A percentile compares a stretch with the other conserved stretches of the same genome.
Evolutionary conservation across 2,329 filamentous ascomycete species (phyloP).

Genomic region (Diaporthe longicolla): DNA sequence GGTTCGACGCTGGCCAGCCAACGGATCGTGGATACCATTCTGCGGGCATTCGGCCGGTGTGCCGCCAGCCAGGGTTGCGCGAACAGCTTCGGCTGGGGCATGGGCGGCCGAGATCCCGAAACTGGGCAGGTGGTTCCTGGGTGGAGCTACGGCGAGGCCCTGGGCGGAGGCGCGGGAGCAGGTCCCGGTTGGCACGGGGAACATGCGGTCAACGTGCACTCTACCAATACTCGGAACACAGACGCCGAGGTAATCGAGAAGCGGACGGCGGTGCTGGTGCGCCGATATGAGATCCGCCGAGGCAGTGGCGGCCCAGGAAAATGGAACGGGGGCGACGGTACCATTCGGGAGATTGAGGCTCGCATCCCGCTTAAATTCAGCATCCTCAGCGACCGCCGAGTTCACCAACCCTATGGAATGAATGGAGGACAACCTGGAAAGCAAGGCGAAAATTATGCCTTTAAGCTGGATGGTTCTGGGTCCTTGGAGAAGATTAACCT

Average conservation of each 20-base stretch:
- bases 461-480: slow-evolving; percentile 47
- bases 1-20: slow-evolving; percentile 72
- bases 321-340: slow-evolving; percentile 76
- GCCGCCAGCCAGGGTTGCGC: slow-evolving; percentile 51
- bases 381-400: slow-evolving; percentile 78
- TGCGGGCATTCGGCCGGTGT: slow-evolving; percentile 49
- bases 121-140: slow-evolving; percentile 48
- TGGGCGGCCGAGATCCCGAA: slow-evolving; percentile 48
- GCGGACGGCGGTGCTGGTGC: slow-evolving; percentile 52
- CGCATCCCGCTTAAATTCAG: slow-evolving; percentile 77
- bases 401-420: slow-evolving; percentile 80
- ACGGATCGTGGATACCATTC: slow-evolving; percentile 50
- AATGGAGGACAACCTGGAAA: slow-evolving; percentile 66
- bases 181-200: slow-evolving; percentile 50
- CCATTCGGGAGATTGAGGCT: slow-evolving; percentile 80
- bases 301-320: slow-evolving; percentile 45
- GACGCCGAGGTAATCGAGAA: slow-evolving; percentile 55
- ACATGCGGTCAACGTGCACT: slow-evolving; percentile 52
- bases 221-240: slow-evolving; percentile 57
- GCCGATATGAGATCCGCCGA: slow-evolving; percentile 50
- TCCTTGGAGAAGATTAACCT: slow-evolving; percentile 50
- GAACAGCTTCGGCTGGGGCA: slow-evolving; percentile 52
- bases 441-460: slow-evolving; percentile 49
- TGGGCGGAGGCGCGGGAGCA: slow-evolving; percentile 52
- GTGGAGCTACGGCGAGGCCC: slow-evolving; percentile 56